Base-by-base conservation (phyloP, 202 grass and related monocot genomes). In the Carex arenaria region DNA sequence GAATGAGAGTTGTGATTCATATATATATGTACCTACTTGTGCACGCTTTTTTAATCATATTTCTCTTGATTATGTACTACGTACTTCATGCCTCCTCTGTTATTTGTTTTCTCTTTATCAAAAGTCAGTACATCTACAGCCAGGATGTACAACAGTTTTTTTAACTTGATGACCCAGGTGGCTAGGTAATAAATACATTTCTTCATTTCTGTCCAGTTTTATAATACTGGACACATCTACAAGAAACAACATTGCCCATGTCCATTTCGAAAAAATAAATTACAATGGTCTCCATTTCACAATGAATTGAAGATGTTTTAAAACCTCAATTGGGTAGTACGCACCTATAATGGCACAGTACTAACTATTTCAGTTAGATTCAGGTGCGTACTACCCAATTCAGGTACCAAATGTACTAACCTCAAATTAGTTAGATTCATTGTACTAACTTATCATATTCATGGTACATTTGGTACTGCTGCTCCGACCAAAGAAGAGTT, bases 101-200 rank as follows among this genome's bases (percentile, higher is more conserved):
- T 49, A 49, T 34, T 31, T 55, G 14, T 34, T 56, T 32, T 54
- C 72, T 43, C 8, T 19, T 61, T 63, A 10, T 23, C 17, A 9
- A 53, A 68, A 64, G 42, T 68, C 34, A 32, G 80, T 80, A 80
- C 78, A 64, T 26, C 26, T 26, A 26, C 26, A 26, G n/a, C 61
- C 23, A 13, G 11, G 62, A 62, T 67, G 79, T 82, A 82, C 79
- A 82, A 82, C 20, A 65, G 20, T 67, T 53, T 12, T 55, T 56
- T 15, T 20, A 1, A 79, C 75, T 22, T 10, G 23, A 54, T 14
- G 5, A 57, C 13, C 26, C 59, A 42, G 34, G 34, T 36, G 34
- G 4, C 4, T 36, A 10, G 47, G 7, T 2, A 79, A n/a, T n/a
- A 0, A 26, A 26, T 26, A 26, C 30, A 34, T 18, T 22, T 13